Base-by-base conservation (phyloP, 192 early-diverging fungal species). In the Gonapodya prolifera region DNA sequence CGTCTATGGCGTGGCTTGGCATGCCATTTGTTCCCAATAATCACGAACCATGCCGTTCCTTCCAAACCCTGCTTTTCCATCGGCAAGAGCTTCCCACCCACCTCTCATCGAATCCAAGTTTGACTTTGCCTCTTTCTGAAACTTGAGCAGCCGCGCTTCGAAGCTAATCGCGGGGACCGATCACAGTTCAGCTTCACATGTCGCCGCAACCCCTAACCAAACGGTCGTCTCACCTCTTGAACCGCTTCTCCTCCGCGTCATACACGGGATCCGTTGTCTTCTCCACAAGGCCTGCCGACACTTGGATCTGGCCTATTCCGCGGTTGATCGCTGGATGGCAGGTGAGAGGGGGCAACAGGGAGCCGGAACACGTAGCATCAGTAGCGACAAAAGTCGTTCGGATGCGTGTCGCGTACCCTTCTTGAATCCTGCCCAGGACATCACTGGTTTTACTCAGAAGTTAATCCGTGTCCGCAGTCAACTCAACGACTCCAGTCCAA, bases 91-190 rank as follows among this genome's bases (percentile, higher is more conserved):
- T 61, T 61, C 45, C 45, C 45, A 61, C 78, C 32, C 83, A 92
- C 92, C 88, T 81, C 91, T 76, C 35, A 99, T 85, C 34, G 94
- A 90, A 79, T 94, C 90, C 34, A 96, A 86, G 81, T 98, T 98
- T 69, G 93, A 93, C 80, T 96, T 96, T 13, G 97, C 89, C 81
- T 99, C 95, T 78, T 92, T 93, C 79, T 95, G 88, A 0, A 98
- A 84, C 35, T 88, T 91, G 79, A 95, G 92, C 0, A 91, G 86
- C 70, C 95, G 95, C 33, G 81, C 79, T 83, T 99, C 94, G 45
- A 61, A 61, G 23, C 45, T 61, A n/a, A n/a, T n/a, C n/a, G 45
- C 23, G 45, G 45, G 45, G 45, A 23, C 23, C n/a, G n/a, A n/a
- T n/a, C 71, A 30, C 28, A 18, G 71, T 73, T 61, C 23, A 23